phyloP scores from a whole-genome alignment of 2,329 filamentous ascomycete genomes.

The Podosphaera fusca region DNA sequence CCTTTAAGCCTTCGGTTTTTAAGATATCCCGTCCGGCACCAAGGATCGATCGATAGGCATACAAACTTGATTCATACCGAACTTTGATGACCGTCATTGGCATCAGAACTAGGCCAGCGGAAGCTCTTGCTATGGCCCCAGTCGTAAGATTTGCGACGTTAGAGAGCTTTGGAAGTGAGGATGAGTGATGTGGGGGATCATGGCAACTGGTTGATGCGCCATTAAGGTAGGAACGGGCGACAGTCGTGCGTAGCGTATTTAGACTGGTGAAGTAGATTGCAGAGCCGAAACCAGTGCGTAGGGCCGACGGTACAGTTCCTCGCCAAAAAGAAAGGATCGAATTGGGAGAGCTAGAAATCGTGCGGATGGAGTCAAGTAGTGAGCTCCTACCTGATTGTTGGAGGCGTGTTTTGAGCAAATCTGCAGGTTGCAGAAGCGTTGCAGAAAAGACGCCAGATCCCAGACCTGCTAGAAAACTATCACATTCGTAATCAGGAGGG shows the following conservation, averaged over 20 bases:
- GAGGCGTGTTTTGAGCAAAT: slow-evolving; percentile 87
- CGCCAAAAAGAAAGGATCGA: slow-evolving; percentile 61
- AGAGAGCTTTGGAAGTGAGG: slow-evolving; percentile 57
- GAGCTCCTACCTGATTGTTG: slow-evolving; percentile 62
- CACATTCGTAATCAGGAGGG: not conserved
- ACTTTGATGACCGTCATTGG: slow-evolving; percentile 93
- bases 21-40: slow-evolving; percentile 55
- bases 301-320: slow-evolving; percentile 74
- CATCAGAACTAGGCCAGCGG: slow-evolving; percentile 81
- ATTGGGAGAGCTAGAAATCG: slow-evolving; percentile 42
- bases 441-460: slow-evolving; percentile 72
- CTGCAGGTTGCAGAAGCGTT: slow-evolving; percentile 77
- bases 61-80: slow-evolving; percentile 74
- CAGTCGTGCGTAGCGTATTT: slow-evolving; percentile 54
- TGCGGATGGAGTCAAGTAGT: slow-evolving; percentile 42
- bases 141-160: slow-evolving; percentile 69
- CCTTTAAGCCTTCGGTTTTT: slow-evolving; percentile 46
- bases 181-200: slow-evolving; percentile 25
- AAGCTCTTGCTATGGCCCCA: slow-evolving; percentile 61
- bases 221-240: slow-evolving; percentile 25
- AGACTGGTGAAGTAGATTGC: slow-evolving; percentile 85
- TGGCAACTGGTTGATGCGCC: slow-evolving; percentile 13
- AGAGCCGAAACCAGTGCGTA: slow-evolving; percentile 78
- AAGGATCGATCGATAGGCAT: slow-evolving; percentile 55
- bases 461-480: slow-evolving; percentile 55